Evolutionary conservation across 257 asterid species (phyloP).

Genomic region (Nicotiana attenuata): DNA sequence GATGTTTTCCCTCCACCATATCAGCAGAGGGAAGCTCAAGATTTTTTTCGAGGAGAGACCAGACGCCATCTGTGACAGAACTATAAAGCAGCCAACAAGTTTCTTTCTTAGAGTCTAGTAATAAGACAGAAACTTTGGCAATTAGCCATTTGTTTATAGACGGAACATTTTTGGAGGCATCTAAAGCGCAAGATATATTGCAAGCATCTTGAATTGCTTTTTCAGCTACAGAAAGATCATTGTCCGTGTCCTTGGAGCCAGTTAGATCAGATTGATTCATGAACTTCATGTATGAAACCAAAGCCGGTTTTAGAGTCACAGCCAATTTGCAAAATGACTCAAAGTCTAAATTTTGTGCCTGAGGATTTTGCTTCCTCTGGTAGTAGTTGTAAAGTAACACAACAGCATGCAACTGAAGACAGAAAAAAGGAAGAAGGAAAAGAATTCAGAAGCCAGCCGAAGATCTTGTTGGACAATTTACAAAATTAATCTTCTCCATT

Average conservation of each 20-base stretch:
- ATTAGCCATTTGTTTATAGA: constrained; percentile 35
- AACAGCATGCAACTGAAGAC: constrained; percentile 64
- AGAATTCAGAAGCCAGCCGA: not conserved
- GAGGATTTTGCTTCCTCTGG: constrained; percentile 47
- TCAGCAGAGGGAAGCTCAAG: constrained; percentile 14
- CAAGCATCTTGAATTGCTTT: constrained; percentile 61
- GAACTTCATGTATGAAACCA: constrained; percentile 41
- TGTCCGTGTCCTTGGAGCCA: constrained; percentile 19
- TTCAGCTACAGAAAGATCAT: constrained; percentile 48
- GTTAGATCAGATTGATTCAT: constrained; percentile 3
- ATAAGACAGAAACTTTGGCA: constrained; percentile 50
- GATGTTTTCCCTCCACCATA: constrained; percentile 6
- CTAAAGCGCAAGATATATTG: constrained; percentile 39
- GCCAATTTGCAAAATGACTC: constrained; percentile 47
- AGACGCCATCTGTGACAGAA: constrained; percentile 47
- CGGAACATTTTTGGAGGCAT: constrained; percentile 36
- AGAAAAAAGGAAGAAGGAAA: not conserved
- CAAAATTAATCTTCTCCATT: not conserved
- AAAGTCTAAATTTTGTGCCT: constrained; percentile 32
- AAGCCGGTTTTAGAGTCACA: constrained; percentile 28
- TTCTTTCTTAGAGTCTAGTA: constrained; percentile 46
- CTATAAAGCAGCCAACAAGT: constrained; percentile 41
- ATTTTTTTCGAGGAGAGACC: constrained; percentile 57
- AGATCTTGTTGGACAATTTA: not conserved
- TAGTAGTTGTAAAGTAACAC: constrained; percentile 83